Conservation (phyloP, 192 early-diverging fungal species). For the Backusella sp. region DNA sequence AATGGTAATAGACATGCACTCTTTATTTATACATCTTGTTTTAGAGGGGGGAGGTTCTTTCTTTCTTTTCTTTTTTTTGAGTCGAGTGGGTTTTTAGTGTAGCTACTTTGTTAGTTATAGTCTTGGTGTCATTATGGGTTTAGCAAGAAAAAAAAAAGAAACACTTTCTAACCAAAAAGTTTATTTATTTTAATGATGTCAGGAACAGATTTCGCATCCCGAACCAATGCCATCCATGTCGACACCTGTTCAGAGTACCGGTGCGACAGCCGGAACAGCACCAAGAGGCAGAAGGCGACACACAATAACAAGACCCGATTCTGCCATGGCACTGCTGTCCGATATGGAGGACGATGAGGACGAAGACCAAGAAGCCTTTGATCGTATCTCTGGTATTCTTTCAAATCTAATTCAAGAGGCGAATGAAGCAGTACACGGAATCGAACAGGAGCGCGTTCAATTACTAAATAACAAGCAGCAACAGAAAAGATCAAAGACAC, state of each 20-base stretch:
- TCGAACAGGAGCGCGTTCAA: constrained; percentile 9
- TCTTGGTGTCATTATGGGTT: neutral
- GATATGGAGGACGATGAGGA: constrained; percentile 14
- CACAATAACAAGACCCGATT: constrained; percentile 16
- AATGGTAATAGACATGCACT: neutral
- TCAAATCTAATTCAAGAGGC: constrained; percentile 33
- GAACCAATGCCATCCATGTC: constrained; percentile 19
- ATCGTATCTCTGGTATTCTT: constrained; percentile 34
- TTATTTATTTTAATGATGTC: neutral
- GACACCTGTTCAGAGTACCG: constrained; percentile 2
- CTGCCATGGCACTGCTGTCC: constrained; percentile 15
- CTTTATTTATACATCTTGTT: neutral
- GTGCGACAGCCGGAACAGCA: neutral
- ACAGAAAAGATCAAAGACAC: constrained; percentile 8
- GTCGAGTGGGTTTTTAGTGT: neutral
- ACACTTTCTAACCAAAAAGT: neutral
- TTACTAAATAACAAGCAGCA: neutral
- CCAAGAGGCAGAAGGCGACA: neutral
- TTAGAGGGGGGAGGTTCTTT: neutral
- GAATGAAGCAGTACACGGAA: constrained; percentile 26
- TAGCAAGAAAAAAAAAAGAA: neutral
- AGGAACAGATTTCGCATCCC: constrained; percentile 8
- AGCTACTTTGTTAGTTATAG: neutral
- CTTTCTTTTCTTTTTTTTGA: neutral
- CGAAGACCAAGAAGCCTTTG: constrained; percentile 21